Base-by-base conservation (phyloP, 2,329 filamentous ascomycete species). In the Teratosphaeria gauchensis region DNA sequence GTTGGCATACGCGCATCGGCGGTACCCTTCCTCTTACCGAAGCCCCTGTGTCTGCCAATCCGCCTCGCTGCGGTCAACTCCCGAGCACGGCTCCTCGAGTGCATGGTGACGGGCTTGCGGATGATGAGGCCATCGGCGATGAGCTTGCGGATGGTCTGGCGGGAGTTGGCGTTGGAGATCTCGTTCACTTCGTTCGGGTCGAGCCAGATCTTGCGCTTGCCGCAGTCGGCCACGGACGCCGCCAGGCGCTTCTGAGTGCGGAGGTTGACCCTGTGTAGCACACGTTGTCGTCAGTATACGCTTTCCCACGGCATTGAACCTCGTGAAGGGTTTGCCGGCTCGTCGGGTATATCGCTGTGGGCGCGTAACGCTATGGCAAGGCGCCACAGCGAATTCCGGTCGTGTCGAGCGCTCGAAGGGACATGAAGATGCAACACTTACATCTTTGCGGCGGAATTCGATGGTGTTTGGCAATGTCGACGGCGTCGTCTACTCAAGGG, bases 1-100 rank as follows among this genome's bases (percentile, higher is more conserved):
- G 87, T 88, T 76, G 92, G 92, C 94, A 99, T 99, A 87, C 94
- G 90, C 77, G 94, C 92, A 78, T 99, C 92, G 78, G 90, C 90
- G 75, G 95, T 97, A 96, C 94, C 95, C 92, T 99, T 99, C 82
- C 94, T 90, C 91, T 99, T 99, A 90, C 94, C 94, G 84, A 96
- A 96, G 78, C 94, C 94, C 81, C 94, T 89, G 86, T 99, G 94
- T 81, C 94, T 86, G 77, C 94, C 94, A 76, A 95, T 92, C 76
- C 92, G 85, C 82, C 94, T 88, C 77, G 94, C 89, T 68, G 90
- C 89, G 79, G 89, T 95, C 78, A 99, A 85, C 80, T 94, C 92
- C 75, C 95, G 89, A 75, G 94, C 94, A 76, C 94, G 90, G 74
- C 90, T 86, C 81, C 95, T 90, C 72, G 94, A 97, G 90, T 99